These are phyloP conservation scores for Noccaea caerulescens DNA, from an alignment of 345 rosid genomes.

Conservation along the genomic window DNA sequence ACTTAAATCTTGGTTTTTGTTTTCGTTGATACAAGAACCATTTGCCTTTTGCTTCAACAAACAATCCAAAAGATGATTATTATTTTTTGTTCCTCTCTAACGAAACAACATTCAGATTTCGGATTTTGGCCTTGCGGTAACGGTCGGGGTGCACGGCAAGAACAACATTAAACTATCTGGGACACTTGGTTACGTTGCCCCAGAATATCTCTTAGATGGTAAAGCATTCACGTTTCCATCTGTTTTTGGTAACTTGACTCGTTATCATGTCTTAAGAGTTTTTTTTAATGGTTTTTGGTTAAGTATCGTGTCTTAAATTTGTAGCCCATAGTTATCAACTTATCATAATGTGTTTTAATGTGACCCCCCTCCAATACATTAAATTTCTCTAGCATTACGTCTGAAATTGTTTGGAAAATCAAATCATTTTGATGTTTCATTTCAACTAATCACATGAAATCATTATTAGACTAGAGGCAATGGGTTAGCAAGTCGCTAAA, in stretches of 20 bases:
- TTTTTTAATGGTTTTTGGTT: neutral
- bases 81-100: neutral
- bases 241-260: neutral
- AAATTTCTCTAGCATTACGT: slow-evolving; percentile 28
- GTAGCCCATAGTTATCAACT: neutral
- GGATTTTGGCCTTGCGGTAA: slow-evolving; percentile 97
- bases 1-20: slow-evolving; percentile 10
- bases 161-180: slow-evolving; percentile 84
- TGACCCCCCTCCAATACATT: slow-evolving; percentile 33
- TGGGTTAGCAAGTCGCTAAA: neutral
- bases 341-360: slow-evolving; percentile 25
- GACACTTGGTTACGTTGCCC: slow-evolving; percentile 93
- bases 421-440: slow-evolving; percentile 1
- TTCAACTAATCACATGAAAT: slow-evolving; percentile 35
- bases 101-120: slow-evolving; percentile 60
- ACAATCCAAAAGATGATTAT: neutral
- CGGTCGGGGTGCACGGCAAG: slow-evolving; percentile 62
- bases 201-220: slow-evolving; percentile 93
- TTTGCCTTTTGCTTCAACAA: slow-evolving; percentile 15
- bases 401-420: neutral
- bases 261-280: too few relatives aligned
- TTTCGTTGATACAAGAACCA: slow-evolving; percentile 22
- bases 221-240: slow-evolving; percentile 31
- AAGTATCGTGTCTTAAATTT: neutral
- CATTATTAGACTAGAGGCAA: slow-evolving; percentile 19